Evolutionary conservation across 2,329 filamentous ascomycete genomes (phyloP).

Genomic region (Myotisia sp.): DNA sequence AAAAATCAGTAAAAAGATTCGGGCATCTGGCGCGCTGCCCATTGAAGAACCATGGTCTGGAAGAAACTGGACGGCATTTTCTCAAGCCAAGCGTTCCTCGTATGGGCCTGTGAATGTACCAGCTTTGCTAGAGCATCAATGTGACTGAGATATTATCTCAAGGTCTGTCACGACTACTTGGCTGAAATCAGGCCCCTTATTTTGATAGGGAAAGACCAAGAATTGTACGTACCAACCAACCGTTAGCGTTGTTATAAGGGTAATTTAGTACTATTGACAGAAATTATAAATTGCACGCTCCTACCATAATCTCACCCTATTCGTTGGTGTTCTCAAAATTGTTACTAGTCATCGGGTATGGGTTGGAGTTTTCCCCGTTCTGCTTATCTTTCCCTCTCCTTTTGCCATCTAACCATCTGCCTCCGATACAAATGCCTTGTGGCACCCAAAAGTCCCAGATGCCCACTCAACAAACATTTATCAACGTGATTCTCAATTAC

Average conservation of each 20-base stretch:
- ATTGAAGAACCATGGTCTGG: conserved; percentile 13
- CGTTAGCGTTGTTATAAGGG: too few relatives aligned
- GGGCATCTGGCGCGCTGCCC: conserved; percentile 11
- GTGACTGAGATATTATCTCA: not conserved
- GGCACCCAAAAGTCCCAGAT: not conserved
- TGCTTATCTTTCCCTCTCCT: not conserved
- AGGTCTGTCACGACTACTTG: too few relatives aligned
- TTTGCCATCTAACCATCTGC: not conserved
- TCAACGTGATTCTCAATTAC: not conserved
- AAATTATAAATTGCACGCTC: too few relatives aligned
- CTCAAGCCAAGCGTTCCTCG: not conserved
- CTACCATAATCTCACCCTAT: too few relatives aligned
- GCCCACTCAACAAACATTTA: not conserved
- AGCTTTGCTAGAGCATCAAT: not conserved
- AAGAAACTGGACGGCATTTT: conserved; percentile 7
- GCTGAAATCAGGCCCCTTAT: too few relatives aligned
- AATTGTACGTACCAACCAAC: too few relatives aligned
- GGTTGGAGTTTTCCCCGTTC: not conserved
- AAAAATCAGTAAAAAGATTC: conserved; percentile 9
- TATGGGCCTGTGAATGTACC: not conserved
- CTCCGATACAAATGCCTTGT: not conserved
- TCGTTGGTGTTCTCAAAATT: too few relatives aligned
- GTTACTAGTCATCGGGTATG: too few relatives aligned
- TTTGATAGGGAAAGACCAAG: too few relatives aligned
- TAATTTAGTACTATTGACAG: too few relatives aligned